phyloP scores from a whole-genome alignment of 768 basidiomycete genomes.

The Amanita jacksonii region DNA sequence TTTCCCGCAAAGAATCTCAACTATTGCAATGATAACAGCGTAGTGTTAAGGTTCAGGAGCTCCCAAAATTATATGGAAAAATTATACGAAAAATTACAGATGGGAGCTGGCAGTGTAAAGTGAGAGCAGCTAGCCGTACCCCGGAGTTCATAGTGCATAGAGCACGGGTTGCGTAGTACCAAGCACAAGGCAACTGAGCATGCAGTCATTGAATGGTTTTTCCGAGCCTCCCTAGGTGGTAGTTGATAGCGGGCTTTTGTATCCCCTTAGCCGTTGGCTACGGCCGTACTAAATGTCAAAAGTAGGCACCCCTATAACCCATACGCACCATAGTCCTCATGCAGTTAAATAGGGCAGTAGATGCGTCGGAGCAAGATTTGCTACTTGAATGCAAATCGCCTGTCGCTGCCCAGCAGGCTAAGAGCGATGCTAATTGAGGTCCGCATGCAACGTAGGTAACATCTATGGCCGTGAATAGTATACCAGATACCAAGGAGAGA shows the following conservation, averaged over 20 bases:
- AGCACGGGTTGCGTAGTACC: no score
- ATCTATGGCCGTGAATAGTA: slow-evolving; percentile 22
- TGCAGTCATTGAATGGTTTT: slow-evolving; percentile 56
- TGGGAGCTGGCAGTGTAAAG: no score
- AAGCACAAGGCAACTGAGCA: background rate
- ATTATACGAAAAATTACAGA: no score
- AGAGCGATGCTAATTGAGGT: slow-evolving; percentile 64
- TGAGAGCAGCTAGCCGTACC: background rate
- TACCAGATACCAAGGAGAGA: slow-evolving; percentile 9
- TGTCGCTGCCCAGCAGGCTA: slow-evolving; percentile 79
- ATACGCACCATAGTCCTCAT: slow-evolving; percentile 75
- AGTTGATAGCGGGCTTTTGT: slow-evolving; percentile 78
- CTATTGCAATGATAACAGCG: no score
- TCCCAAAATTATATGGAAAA: no score
- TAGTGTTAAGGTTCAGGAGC: no score
- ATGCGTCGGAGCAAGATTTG: slow-evolving; percentile 43
- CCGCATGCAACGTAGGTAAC: slow-evolving; percentile 48
- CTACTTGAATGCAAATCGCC: slow-evolving; percentile 46
- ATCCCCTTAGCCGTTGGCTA: slow-evolving; percentile 62
- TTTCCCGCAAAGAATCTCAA: no score
- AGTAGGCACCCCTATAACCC: slow-evolving; percentile 1
- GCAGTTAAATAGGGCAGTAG: slow-evolving; percentile 61
- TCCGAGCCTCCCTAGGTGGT: slow-evolving; percentile 74
- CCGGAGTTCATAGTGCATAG: no score
- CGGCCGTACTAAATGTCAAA: background rate